A percentile compares a stretch with the other conserved stretches of the same genome.
These are phyloP conservation scores for Epichloe brachyelytri DNA, from an alignment of 2,329 filamentous ascomycete species.

Conservation along the genomic window DNA sequence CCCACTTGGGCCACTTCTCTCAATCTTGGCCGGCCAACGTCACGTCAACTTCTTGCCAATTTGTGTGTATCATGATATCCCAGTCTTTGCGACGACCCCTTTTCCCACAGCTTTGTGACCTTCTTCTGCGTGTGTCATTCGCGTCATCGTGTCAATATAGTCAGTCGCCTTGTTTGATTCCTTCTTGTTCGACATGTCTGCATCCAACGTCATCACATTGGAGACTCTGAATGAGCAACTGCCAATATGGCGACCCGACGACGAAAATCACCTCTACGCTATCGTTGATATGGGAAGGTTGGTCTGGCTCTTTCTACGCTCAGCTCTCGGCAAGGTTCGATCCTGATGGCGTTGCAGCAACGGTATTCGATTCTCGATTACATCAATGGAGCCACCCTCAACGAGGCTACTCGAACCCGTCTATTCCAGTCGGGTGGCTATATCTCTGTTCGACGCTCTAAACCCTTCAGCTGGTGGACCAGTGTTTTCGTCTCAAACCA, in stretches of 20 bases:
- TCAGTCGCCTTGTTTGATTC: too few species aligned
- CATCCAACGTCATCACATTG: conserved; percentile 34
- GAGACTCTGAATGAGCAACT: conserved; percentile 37
- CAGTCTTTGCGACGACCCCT: neutral
- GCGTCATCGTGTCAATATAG: neutral
- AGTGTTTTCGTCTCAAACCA: conserved; percentile 40
- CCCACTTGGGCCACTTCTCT: neutral
- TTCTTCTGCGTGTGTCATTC: neutral
- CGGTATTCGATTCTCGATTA: conserved; percentile 85
- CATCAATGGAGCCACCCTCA: conserved; percentile 58
- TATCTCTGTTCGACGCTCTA: conserved; percentile 78
- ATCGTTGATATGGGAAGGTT: conserved; percentile 50
- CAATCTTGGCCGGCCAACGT: conserved; percentile 2
- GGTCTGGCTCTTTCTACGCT: conserved; percentile 4
- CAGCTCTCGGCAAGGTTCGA: neutral
- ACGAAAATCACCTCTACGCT: conserved; percentile 38
- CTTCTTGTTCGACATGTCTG: conserved; percentile 14
- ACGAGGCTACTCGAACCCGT: conserved; percentile 64
- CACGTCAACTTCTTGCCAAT: neutral
- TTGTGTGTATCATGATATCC: neutral
- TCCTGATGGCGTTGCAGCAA: conserved; percentile 43
- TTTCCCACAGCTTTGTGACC: neutral
- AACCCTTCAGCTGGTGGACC: conserved; percentile 33
- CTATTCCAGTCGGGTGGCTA: conserved; percentile 64
- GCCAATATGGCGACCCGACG: conserved; percentile 33